Evolutionary conservation across 1,284 basidiomycete genomes (phyloP), one percentile per base, ranked within the genome.

Genomic region (Moniliella sp.): DNA sequence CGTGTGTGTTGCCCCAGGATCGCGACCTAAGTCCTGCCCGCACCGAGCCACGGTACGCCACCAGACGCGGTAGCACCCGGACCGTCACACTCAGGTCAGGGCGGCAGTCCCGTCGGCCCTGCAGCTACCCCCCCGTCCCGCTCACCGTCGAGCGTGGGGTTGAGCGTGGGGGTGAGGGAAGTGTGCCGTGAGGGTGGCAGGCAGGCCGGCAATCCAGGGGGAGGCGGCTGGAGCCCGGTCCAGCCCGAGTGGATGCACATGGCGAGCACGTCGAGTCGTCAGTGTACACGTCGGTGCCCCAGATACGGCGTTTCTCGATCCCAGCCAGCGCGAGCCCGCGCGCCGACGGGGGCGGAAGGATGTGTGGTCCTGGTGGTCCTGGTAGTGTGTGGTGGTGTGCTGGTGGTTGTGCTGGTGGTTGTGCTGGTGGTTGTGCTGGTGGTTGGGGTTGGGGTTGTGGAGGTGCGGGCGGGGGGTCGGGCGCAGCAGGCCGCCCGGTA

Each of bases 241-340:
- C 67, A 69, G 8, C 69, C 69, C 1, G 65, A 64, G 45, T 71
- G 69, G 3, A 69, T 48, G 18, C 67, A 62, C 30, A 69, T 62
- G 11, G 64, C 62, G 1, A 69, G 57, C 4, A 69, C 56, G 45
- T 69, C 67, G 68, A 69, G 46, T 71, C 69, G 48, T 71, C 69
- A 11, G 69, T 70, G 45, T 69, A 71, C 23, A 70, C 66, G 33
- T 70, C 68, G 3, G 67, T 69, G 4, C 69, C 69, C 69, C 69
- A 70, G 17, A 68, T 48, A 25, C 62, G 56, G 21, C 66, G 50
- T n/a, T 42, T 40, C 12, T 41, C 32, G n/a, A n/a, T n/a, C n/a
- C n/a, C n/a, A n/a, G n/a, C n/a, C n/a, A n/a, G n/a, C n/a, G n/a
- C n/a, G n/a, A n/a, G n/a, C n/a, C n/a, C n/a, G n/a, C n/a, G n/a